Evolutionary conservation across 345 rosid genomes (phyloP), one percentile per base, ranked within the genome.

Genomic region (Eucalyptus leucophloia): DNA sequence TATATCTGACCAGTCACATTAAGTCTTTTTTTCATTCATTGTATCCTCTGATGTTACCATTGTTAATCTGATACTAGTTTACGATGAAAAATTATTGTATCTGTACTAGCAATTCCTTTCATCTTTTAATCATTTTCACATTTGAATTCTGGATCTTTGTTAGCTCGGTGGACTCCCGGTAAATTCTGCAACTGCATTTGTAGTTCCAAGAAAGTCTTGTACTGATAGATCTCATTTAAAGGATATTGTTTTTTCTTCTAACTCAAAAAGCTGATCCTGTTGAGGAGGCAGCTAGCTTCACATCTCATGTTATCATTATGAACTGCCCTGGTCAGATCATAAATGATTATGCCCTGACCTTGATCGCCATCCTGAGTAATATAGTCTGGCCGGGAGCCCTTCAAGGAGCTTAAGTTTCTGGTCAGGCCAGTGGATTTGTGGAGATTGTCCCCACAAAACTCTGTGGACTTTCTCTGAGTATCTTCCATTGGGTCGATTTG

Each of bases 401-500:
- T 3, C 51, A 16, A 18, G 54, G 82, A 87, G 88, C 77, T 65
- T 45, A 19, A 87, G 88, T 60, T 47, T 15, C 28, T 88, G 89
- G 82, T 90, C 65, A 90, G 92, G 90, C 87, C 88, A 67, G 54
- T 5, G 88, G 91, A 12, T 16, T 85, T 24, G 80, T 87, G 77
- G 49, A 89, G 88, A 89, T 90, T 86, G 40, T 90, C 85, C 92
- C 91, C 87, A 88, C 93, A 86, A 91, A 92, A 87, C 90, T 92
- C 88, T 88, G 88, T 89, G 88, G 86, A 91, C 91, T 2, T 89
- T 92, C 90, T 89, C 93, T 1, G 89, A 81, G 80, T 91, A 90
- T 89, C 92, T 92, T 16, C 93, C 92, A 2, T 88, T 88, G 26
- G 92, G 90, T 23, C 87, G 91, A 47, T 91, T 91, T 90, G 93